Conservation (phyloP, 495 filamentous ascomycete genomes). For the Peziza echinospora region DNA sequence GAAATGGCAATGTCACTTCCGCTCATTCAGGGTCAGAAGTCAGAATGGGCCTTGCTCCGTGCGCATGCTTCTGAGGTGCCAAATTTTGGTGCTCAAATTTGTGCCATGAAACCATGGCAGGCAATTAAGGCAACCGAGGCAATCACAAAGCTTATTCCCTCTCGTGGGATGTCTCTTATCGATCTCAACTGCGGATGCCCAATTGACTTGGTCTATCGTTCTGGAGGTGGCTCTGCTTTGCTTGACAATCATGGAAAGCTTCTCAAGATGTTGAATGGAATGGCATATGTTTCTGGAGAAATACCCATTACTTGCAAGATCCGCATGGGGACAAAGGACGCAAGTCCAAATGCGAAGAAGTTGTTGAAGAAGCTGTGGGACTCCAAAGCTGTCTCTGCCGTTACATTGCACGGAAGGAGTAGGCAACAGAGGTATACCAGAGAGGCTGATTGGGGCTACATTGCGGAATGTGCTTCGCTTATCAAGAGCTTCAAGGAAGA, state of each 20-base stretch:
- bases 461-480: slow-evolving; percentile 66
- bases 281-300: slow-evolving; percentile 75
- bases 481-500: slow-evolving; percentile 54
- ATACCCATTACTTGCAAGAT: slow-evolving; percentile 88
- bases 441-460: slow-evolving; percentile 79
- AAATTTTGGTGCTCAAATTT: slow-evolving; percentile 79
- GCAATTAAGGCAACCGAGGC: slow-evolving; percentile 72
- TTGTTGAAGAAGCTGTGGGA: slow-evolving; percentile 63
- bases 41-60: slow-evolving; percentile 87
- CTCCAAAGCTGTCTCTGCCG: slow-evolving; percentile 68
- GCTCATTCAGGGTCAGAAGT: slow-evolving; percentile 71
- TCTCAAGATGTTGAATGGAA: slow-evolving; percentile 78
- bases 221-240: slow-evolving; percentile 83
- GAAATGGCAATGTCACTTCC: slow-evolving; percentile 94
- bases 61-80: slow-evolving; percentile 64
- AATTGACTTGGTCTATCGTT: slow-evolving; percentile 72
- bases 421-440: slow-evolving; percentile 85
- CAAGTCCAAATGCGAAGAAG: slow-evolving; percentile 55
- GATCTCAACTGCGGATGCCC: slow-evolving; percentile 95
- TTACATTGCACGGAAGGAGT: slow-evolving; percentile 83
- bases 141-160: slow-evolving; percentile 49
- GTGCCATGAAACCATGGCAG: slow-evolving; percentile 69
- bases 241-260: slow-evolving; percentile 64
- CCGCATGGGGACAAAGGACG: slow-evolving; percentile 70
- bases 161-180: slow-evolving; percentile 48